Base-by-base conservation (phyloP, 768 basidiomycete genomes). In the Cystofilobasidium bisporidii region DNA sequence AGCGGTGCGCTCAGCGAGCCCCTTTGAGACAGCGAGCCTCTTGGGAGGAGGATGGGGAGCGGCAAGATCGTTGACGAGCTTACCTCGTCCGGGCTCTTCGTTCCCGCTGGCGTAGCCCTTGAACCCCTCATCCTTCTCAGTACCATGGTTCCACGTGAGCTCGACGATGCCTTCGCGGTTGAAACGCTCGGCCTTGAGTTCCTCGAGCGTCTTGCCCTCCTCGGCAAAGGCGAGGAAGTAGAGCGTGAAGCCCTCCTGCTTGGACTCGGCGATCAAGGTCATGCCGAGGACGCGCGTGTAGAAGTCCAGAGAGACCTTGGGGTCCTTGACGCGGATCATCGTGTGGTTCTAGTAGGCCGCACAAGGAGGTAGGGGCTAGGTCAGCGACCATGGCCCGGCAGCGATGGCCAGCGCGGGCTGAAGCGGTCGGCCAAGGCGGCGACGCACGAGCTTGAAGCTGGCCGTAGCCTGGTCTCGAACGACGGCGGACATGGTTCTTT, bases 101-200 rank as follows among this genome's bases (percentile, higher is more conserved):
- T 99, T 99, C 0, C 94, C 94, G 73, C 77, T 87, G 14, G 85
- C 81, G 76, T 96, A 97, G 41, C 90, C 92, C 72, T 84, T 76
- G 81, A 92, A 92, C 70, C 77, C 78, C 61, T 84, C 72, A 75
- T 93, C 87, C 64, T 78, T 79, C 79, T 98, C 94, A 65, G 90
- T 89, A 64, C 92, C 90, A 76, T 91, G 89, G 80, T 92, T 91
- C 79, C 88, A 85, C 1, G 87, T 91, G 59, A 91, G 81, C 76
- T 93, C 89, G 68, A 91, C 83, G 71, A 92, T 78, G 63, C 86
- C 87, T 57, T 71, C 65, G 63, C 60, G 20, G 47, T 63, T 0
- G 38, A 61, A 55, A 3, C 48, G 36, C 20, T 24, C 17, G 55
- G 79, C 74, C n/a, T 73, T 74, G 24, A 77, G 77, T 55, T 88